phyloP scores from a whole-genome alignment of 2,329 filamentous ascomycete genomes.

The Phialocephala subalpina region DNA sequence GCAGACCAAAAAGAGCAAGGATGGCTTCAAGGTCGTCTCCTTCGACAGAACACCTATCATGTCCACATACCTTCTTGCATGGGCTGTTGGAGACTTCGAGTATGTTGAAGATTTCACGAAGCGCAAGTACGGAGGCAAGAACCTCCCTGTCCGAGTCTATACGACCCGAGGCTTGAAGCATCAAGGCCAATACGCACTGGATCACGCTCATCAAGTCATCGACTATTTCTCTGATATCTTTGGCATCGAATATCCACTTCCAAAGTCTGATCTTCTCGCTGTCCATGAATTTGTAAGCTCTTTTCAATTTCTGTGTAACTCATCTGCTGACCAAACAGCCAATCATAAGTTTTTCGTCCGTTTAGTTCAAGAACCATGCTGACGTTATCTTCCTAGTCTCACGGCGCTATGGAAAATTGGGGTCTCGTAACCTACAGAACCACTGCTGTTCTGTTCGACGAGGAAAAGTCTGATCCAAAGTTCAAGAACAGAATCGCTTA shows the following conservation, averaged over 20 bases:
- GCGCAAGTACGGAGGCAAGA: slow-evolving; percentile 89
- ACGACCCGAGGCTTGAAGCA: slow-evolving; percentile 94
- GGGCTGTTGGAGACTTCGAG: slow-evolving; percentile 97
- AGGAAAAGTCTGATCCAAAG: slow-evolving; percentile 85
- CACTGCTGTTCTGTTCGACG: slow-evolving; percentile 95
- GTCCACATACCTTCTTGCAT: slow-evolving; percentile 91
- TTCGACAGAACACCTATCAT: slow-evolving; percentile 89
- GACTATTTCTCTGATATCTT: slow-evolving; percentile 98
- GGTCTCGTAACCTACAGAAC: slow-evolving; percentile 95
- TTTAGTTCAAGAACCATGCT: slow-evolving; percentile 40
- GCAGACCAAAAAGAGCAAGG: slow-evolving; percentile 62
- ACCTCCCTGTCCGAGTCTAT: slow-evolving; percentile 92
- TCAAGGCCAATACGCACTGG: slow-evolving; percentile 87
- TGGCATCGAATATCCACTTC: slow-evolving; percentile 89
- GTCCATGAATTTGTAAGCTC: slow-evolving; percentile 85
- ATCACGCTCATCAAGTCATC: slow-evolving; percentile 91
- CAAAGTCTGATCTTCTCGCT: slow-evolving; percentile 89
- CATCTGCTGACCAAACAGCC: slow-evolving; percentile 14
- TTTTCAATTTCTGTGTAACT: slow-evolving; percentile 2
- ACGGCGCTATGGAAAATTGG: slow-evolving; percentile 78
- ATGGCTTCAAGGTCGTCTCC: slow-evolving; percentile 75
- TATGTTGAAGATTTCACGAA: slow-evolving; percentile 92
- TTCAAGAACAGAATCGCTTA: slow-evolving; percentile 97
- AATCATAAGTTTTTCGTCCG: slow-evolving; percentile 17
- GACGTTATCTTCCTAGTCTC: slow-evolving; percentile 56